Evolutionary conservation across 2,329 filamentous ascomycete genomes (phyloP).

Genomic region (Calonectria montana): DNA sequence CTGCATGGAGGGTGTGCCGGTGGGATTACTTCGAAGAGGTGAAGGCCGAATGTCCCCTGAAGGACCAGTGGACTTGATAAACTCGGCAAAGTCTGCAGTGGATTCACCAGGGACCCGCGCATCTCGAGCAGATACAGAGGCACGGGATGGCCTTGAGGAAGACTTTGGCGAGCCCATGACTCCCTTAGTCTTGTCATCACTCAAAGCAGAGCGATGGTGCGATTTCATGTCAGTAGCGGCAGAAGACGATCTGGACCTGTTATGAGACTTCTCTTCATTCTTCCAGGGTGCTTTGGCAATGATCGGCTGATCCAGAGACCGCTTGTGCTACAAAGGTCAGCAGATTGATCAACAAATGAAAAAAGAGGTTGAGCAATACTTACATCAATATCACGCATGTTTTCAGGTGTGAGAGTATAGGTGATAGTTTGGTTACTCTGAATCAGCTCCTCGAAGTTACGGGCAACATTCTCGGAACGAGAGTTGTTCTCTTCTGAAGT

Average conservation of each 20-base stretch:
- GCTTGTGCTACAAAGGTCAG: slow-evolving; percentile 50
- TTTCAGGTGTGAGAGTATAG: slow-evolving; percentile 83
- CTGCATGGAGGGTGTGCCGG: slow-evolving; percentile 21
- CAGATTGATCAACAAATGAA: not conserved
- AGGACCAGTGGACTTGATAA: slow-evolving; percentile 87
- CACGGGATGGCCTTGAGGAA: slow-evolving; percentile 32
- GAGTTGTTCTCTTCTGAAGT: slow-evolving; percentile 68
- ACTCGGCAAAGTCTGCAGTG: slow-evolving; percentile 86
- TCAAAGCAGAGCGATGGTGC: slow-evolving; percentile 25
- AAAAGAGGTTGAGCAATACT: slow-evolving; percentile 46
- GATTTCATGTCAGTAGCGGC: slow-evolving; percentile 50
- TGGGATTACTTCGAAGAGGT: slow-evolving; percentile 47
- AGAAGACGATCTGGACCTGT: slow-evolving; percentile 63
- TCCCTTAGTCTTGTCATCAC: slow-evolving; percentile 37
- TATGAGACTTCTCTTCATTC: slow-evolving; percentile 58
- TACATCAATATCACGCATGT: slow-evolving; percentile 81
- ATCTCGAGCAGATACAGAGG: slow-evolving; percentile 69
- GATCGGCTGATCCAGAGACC: slow-evolving; percentile 57
- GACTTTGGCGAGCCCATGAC: slow-evolving; percentile 33
- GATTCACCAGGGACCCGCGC: slow-evolving; percentile 78
- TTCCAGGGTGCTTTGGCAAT: slow-evolving; percentile 55
- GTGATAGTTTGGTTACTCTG: slow-evolving; percentile 85
- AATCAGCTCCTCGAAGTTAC: slow-evolving; percentile 82
- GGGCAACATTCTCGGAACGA: slow-evolving; percentile 68
- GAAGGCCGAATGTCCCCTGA: slow-evolving; percentile 54